Conservation (phyloP, 192 early-diverging fungal species). For the Jimgerdemannia flammicorona region DNA sequence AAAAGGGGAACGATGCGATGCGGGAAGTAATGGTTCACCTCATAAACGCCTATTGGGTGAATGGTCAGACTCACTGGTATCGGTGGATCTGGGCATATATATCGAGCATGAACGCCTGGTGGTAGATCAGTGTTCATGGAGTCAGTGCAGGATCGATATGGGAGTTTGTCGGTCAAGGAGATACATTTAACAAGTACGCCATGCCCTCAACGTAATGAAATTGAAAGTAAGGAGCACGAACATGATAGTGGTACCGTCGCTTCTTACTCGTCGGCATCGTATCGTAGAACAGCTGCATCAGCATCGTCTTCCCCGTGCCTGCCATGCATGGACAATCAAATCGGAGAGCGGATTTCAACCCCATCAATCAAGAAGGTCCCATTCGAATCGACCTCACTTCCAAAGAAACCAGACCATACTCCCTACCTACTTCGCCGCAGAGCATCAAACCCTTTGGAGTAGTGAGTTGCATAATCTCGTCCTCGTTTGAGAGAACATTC, state of each 20-base stretch:
- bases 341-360: too few species aligned
- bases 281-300: conserved; percentile 2
- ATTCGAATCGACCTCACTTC: neutral
- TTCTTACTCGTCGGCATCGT: neutral
- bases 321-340: neutral
- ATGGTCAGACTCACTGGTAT: neutral
- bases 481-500: neutral
- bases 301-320: neutral
- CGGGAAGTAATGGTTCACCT: neutral
- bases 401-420: neutral
- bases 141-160: too few species aligned
- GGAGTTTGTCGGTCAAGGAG: too few species aligned
- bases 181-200: too few species aligned
- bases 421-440: conserved; percentile 4
- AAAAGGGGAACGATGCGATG: neutral
- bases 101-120: conserved; percentile 2
- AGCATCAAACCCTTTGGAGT: neutral
- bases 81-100: conserved; percentile 2
- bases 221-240: neutral
- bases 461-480: neutral
- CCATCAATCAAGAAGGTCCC: too few species aligned
- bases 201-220: neutral
- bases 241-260: conserved; percentile 1
- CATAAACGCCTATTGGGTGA: neutral
- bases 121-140: neutral